Evolutionary conservation across 2,329 filamentous ascomycete species (phyloP).

Genomic region (Exophiala spinifera): DNA sequence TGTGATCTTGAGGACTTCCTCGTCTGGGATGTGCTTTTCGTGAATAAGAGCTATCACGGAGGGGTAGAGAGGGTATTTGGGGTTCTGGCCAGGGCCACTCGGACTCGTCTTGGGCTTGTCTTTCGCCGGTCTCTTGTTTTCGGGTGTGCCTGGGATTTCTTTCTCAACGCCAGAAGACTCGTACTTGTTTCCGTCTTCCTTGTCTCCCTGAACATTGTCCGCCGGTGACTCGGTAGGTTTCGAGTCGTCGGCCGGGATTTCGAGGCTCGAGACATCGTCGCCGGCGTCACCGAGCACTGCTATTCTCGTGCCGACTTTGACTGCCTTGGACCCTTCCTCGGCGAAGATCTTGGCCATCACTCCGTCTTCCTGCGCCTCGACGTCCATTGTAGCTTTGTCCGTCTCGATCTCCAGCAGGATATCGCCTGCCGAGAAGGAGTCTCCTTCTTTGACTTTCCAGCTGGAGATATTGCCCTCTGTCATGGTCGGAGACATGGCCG

Average conservation of each 20-base stretch:
- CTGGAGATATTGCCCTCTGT: constrained; percentile 84
- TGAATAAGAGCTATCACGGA: constrained; percentile 81
- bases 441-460: constrained; percentile 84
- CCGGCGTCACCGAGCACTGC: constrained; percentile 77
- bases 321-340: constrained; percentile 68
- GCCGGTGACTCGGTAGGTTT: constrained; percentile 24
- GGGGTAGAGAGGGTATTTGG: constrained; percentile 57
- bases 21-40: constrained; percentile 70
- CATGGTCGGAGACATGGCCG: constrained; percentile 87
- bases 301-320: constrained; percentile 77
- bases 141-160: constrained; percentile 23
- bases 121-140: constrained; percentile 23
- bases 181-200: constrained; percentile 16
- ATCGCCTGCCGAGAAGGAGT: constrained; percentile 76
- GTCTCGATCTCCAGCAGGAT: constrained; percentile 90
- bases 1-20: constrained; percentile 75
- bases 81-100: constrained; percentile 37
- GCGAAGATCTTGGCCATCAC: constrained; percentile 76
- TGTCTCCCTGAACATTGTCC: constrained; percentile 22
- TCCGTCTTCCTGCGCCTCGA: constrained; percentile 88
- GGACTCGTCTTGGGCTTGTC: constrained; percentile 25
- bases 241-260: constrained; percentile 68
- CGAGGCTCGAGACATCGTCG: constrained; percentile 71
- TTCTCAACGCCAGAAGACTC: constrained; percentile 29
- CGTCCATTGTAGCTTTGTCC: constrained; percentile 92